A percentile compares a stretch with the other conserved stretches of the same genome.
Conservation (phyloP, 208 protist genomes). For the Leishmania guyanensis region DNA sequence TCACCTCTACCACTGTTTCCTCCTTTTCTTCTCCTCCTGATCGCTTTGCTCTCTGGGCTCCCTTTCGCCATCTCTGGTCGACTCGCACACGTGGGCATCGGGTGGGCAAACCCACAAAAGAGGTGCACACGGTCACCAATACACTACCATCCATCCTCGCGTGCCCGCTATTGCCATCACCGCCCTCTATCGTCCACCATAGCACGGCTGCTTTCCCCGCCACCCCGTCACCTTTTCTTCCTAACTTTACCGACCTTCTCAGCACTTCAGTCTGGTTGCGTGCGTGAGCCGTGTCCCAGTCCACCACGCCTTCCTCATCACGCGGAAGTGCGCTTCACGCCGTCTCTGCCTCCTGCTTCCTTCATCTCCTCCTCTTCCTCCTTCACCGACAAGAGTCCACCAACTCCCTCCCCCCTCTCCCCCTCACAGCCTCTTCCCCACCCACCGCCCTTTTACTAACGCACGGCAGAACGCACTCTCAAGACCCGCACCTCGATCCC, state of each 20-base stretch:
- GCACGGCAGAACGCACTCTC: too few species aligned
- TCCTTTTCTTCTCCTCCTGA: neutral
- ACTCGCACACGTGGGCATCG: too few species aligned
- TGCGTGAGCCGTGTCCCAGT: neutral
- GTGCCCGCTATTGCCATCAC: neutral
- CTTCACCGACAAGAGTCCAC: neutral
- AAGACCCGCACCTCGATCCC: too few species aligned
- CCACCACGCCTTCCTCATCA: neutral
- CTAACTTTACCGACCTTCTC: neutral
- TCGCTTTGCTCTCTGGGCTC: neutral
- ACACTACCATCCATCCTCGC: too few species aligned
- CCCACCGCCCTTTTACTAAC: neutral
- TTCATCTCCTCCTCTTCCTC: neutral
- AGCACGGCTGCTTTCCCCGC: neutral
- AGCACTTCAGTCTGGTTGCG: neutral
- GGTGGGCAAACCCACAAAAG: too few species aligned
- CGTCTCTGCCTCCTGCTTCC: neutral
- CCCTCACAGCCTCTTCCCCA: too few species aligned
- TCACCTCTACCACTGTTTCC: neutral
- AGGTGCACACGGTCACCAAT: neutral
- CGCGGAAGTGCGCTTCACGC: too few species aligned
- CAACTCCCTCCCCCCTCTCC: neutral
- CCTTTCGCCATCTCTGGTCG: neutral
- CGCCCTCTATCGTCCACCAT: too few species aligned
- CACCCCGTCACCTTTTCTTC: too few species aligned